These are phyloP conservation scores for Naganishia cerealis DNA, from an alignment of 1,284 basidiomycete species.

Conservation along the genomic window DNA sequence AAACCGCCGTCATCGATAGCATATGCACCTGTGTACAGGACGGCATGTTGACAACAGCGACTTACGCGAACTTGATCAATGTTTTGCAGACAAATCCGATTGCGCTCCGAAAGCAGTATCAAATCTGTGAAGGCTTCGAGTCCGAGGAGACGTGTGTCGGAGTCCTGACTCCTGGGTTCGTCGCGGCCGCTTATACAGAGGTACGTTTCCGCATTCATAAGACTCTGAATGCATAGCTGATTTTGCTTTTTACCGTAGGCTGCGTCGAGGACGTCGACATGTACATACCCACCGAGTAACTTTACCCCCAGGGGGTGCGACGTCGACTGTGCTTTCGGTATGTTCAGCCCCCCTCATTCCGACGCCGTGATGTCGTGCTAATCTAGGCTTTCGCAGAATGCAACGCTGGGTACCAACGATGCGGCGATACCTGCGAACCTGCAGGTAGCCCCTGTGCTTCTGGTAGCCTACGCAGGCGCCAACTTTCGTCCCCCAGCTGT, in stretches of 20 bases:
- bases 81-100: neutral
- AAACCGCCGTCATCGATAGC: neutral
- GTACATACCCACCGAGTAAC: slow-evolving; percentile 8
- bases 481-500: no score
- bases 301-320: slow-evolving; percentile 14
- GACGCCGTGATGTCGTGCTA: no score
- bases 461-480: no score
- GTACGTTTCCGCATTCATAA: neutral
- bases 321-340: slow-evolving; percentile 11
- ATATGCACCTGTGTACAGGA: neutral
- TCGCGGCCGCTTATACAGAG: neutral
- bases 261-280: neutral
- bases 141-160: neutral
- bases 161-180: neutral
- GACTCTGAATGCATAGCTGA: neutral
- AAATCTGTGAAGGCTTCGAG: neutral
- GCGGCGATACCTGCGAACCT: no score
- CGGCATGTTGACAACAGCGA: neutral
- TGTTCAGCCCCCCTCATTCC: no score
- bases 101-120: neutral
- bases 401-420: no score
- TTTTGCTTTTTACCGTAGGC: neutral
- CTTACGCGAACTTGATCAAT: neutral
- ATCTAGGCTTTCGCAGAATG: no score
- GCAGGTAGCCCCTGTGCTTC: no score